Evolutionary conservation across 495 filamentous ascomycete genomes (phyloP), one percentile per base, ranked within the genome.

Genomic region (Saxispiralis lemnorum): DNA sequence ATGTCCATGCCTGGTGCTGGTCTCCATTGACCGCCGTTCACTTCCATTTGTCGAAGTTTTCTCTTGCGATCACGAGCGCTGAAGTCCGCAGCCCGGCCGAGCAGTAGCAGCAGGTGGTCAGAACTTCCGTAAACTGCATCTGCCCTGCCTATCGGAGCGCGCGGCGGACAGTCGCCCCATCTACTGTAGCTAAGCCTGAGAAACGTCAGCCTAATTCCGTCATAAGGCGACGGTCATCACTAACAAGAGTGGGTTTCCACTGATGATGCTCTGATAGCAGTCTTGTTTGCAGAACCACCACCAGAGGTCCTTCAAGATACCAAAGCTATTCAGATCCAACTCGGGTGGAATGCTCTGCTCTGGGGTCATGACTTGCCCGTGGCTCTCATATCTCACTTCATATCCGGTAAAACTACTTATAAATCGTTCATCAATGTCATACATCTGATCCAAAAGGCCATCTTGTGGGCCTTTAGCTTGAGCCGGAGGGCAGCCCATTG

Each of bases 251-350:
- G 70, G 67, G 46, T 85, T 83, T 1, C 83, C 89, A 52, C 89
- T 88, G 31, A 97, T 63, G 45, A 95, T 70, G 55, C 84, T 86
- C 58, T 95, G 88, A 52, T 86, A 83, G 6, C 79, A 72, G 61
- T 97, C 89, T 61, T 93, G 87, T 62, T 93, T 92, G 43, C 69
- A 76, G 60, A 80, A 97, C 85, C 84, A 96, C 89, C 89, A 97
- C 63, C 81, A 93, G 21, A 97, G 65, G 61, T 97, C 89, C 43
- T 79, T 73, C 41, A 92, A 71, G 31, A 81, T 72, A 56, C 84
- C 75, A 53, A 81, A 92, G 18, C 64, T 72, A 56, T 38, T 59
- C 57, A 36, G 48, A 56, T 62, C 56, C 7, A 59, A 19, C 9
- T 44, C 41, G 30, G 31, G 36, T 14, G 43, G 49, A 2, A 42